Base-by-base conservation (phyloP, 768 basidiomycete genomes). In the Rhizopogon rudus region DNA sequence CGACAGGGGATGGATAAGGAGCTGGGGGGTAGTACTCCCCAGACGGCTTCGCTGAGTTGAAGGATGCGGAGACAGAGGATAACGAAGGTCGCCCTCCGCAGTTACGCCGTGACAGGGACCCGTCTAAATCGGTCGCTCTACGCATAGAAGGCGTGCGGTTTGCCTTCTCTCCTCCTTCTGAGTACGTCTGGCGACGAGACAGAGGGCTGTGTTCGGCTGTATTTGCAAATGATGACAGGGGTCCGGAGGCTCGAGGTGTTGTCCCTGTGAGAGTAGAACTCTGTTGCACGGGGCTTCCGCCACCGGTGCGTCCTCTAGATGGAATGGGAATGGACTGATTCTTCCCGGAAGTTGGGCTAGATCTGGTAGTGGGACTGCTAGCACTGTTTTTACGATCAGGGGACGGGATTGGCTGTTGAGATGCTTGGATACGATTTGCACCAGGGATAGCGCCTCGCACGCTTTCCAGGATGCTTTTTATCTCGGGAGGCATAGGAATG, bases 401-500 rank as follows among this genome's bases (percentile, higher is more conserved):
- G 20, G 69, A 56, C 9, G 80, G 62, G 25, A 67, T 52, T 49
- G 63, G 59, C 9, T 60, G 25, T 31, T 60, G 71, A 44, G 35
- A 67, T 54, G 55, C 73, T 76, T 16, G 66, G 54, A 56, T 69
- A 52, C 70, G 74, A 40, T 63, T 68, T 60, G 61, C 51, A 65
- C 57, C 53, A 64, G 70, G 59, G 64, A 72, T 55, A 59, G 67
- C 68, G 42, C 72, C 71, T 60, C 74, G 74, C 49, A 82, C 69
- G 55, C 75, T 76, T 55, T 87, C 87, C 50, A 90, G 76, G 51
- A 83, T 70, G n/a, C 78, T 73, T 69, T 85, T 87, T 69, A 90
- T 80, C 50, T 87, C 86, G 12, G 76, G 65, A 16, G 91, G 91
- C 57, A 91, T 89, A 52, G 85, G 77, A 53, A 91, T 75, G 56